Conservation (phyloP, 257 asterid genomes). For the Orobanche coerulescens region DNA sequence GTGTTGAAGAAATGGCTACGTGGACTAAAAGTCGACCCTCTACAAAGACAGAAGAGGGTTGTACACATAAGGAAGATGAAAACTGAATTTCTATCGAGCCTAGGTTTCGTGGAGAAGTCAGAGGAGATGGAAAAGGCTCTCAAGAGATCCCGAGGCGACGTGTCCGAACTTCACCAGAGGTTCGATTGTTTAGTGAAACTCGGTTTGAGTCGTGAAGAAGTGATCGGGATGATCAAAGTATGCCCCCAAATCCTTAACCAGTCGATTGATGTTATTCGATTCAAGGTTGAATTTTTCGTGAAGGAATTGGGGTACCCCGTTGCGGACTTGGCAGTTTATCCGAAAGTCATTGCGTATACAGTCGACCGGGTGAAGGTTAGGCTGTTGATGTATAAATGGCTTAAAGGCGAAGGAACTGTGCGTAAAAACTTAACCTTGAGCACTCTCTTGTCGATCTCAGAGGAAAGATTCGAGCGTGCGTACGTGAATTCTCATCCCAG, state of each 20-base stretch:
- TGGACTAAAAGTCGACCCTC: conserved; percentile 33
- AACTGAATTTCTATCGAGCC: conserved; percentile 45
- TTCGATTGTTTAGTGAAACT: conserved; percentile 45
- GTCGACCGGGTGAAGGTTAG: conserved; percentile 44
- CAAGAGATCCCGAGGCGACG: conserved; percentile 47
- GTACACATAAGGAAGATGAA: conserved; percentile 30
- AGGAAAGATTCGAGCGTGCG: conserved; percentile 29
- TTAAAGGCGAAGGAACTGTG: conserved; percentile 35
- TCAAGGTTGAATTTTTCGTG: conserved; percentile 43
- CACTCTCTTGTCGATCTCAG: conserved; percentile 56
- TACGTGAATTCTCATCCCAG: conserved; percentile 51
- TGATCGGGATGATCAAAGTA: conserved; percentile 33
- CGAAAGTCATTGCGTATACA: conserved; percentile 40
- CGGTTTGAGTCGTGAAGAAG: conserved; percentile 47
- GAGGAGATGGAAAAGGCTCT: conserved; percentile 50
- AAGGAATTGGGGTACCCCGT: conserved; percentile 42
- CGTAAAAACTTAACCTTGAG: conserved; percentile 47
- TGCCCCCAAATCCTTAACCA: conserved; percentile 58
- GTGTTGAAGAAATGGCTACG: conserved; percentile 42
- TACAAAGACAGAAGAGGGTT: conserved; percentile 25
- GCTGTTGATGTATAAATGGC: conserved; percentile 60
- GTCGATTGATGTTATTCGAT: conserved; percentile 36
- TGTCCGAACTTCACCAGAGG: conserved; percentile 61
- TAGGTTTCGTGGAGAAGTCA: conserved; percentile 56
- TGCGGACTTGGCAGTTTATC: conserved; percentile 38